Evolutionary conservation across 768 basidiomycete genomes (phyloP), one percentile per base, ranked within the genome.

Genomic region (Collybia sordida): DNA sequence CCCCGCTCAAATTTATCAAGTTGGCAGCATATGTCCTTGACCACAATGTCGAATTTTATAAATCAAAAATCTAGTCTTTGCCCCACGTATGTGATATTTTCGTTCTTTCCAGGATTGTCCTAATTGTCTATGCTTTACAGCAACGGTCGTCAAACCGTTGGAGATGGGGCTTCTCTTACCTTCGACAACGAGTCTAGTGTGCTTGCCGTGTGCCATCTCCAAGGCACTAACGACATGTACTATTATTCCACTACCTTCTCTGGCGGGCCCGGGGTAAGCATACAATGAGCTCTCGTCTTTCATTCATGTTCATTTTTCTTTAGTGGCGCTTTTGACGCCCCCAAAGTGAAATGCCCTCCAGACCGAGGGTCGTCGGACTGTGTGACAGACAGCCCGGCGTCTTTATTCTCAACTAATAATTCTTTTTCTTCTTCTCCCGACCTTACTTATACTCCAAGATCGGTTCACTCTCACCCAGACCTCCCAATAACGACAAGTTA

Each of bases 91-190:
- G 85, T 73, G 35, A 40, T 21, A 37, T 38, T 34, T 45, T 28
- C 12, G 7, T 19, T 15, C 24, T 27, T 24, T 42, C 24, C 49
- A 18, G 35, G 36, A 31, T 41, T 23, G 9, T 15, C 42, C 7
- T 52, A n/a, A 61, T 67, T 51, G 14, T 35, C 34, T 45, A 37
- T 40, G 41, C 25, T 48, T 28, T 59, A 34, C 67, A 93, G 91
- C 91, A 93, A 93, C 90, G 91, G 89, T 73, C 83, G 89, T 89
- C 86, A 84, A 75, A 80, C 86, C 90, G 91, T 93, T 93, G 91
- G 90, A 74, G 91, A 93, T 92, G 91, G 91, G 91, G 91, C 91
- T 83, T 78, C 76, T 70, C 73, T 76, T 74, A 78, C 79, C 73
- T 80, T 82, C 82, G 85, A 86, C 85, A 78, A 72, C 71, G 78